Evolutionary conservation across 495 filamentous ascomycete species (phyloP).

Genomic region (Hyaloscypha hepaticicola): DNA sequence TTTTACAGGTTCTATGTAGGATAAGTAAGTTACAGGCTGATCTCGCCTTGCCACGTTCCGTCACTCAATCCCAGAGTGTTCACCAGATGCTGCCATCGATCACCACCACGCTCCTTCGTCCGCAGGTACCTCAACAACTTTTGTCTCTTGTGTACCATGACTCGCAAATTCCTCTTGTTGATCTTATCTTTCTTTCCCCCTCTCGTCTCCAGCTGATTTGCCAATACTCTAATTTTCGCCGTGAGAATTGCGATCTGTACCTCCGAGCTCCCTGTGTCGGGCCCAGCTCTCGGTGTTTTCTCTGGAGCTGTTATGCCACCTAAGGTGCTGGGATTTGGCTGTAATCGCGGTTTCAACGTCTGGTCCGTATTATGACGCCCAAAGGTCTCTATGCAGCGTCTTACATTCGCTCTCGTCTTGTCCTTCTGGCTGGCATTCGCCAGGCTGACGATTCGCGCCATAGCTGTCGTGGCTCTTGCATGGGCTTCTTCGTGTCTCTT

Average conservation of each 20-base stretch:
- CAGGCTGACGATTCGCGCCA: conserved; percentile 73
- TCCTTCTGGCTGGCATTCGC: conserved; percentile 74
- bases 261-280: conserved; percentile 89
- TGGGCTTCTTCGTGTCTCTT: conserved; percentile 45
- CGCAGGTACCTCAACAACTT: conserved; percentile 83
- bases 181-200: conserved; percentile 73
- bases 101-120: conserved; percentile 84
- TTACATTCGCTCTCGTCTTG: conserved; percentile 71
- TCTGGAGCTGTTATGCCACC: conserved; percentile 36
- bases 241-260: conserved; percentile 98
- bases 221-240: conserved; percentile 82
- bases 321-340: background rate
- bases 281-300: conserved; percentile 71
- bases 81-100: conserved; percentile 82
- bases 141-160: conserved; percentile 86
- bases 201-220: conserved; percentile 55
- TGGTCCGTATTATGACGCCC: conserved; percentile 89
- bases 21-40: conserved; percentile 54
- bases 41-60: conserved; percentile 82
- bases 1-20: conserved; percentile 6
- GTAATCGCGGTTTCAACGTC: conserved; percentile 54
- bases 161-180: conserved; percentile 84
- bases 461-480: conserved; percentile 58
- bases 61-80: conserved; percentile 81
- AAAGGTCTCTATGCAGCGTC: conserved; percentile 81